A percentile compares a stretch with the other conserved stretches of the same genome.
These are phyloP conservation scores for Pyracantha coccinea DNA, from an alignment of 331 rosid genomes.

Conservation along the genomic window DNA sequence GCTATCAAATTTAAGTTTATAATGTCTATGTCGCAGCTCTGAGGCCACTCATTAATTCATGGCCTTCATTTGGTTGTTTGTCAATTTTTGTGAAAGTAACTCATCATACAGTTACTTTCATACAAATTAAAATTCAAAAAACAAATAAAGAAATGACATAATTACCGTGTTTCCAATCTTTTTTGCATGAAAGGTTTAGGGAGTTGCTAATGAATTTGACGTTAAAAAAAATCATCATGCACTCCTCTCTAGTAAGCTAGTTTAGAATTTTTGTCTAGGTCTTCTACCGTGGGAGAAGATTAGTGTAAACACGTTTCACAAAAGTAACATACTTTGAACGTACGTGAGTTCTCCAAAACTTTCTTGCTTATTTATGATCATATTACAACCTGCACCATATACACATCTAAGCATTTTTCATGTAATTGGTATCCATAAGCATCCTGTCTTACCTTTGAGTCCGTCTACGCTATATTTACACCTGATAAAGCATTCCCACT, in stretches of 20 bases:
- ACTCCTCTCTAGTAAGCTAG: background rate
- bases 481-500: slow-evolving; percentile 28
- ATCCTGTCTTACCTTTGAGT: background rate
- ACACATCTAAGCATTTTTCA: background rate
- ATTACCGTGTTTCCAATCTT: background rate
- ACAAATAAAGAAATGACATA: too few relatives aligned
- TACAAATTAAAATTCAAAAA: background rate
- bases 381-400: background rate
- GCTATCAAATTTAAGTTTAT: background rate
- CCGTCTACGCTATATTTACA: background rate
- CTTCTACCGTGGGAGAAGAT: background rate
- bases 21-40: background rate
- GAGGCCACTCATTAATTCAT: background rate
- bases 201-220: background rate
- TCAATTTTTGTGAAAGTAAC: background rate
- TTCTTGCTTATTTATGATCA: background rate
- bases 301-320: background rate
- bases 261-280: background rate
- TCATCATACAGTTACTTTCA: background rate
- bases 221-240: background rate
- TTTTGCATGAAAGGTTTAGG: too few relatives aligned
- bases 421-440: background rate
- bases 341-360: background rate
- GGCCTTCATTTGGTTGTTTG: background rate
- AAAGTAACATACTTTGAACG: background rate